A percentile compares a stretch with the other conserved stretches of the same genome.
Evolutionary conservation across 2,329 filamentous ascomycete genomes (phyloP).

Genomic region (Elsinoe ampelina): DNA sequence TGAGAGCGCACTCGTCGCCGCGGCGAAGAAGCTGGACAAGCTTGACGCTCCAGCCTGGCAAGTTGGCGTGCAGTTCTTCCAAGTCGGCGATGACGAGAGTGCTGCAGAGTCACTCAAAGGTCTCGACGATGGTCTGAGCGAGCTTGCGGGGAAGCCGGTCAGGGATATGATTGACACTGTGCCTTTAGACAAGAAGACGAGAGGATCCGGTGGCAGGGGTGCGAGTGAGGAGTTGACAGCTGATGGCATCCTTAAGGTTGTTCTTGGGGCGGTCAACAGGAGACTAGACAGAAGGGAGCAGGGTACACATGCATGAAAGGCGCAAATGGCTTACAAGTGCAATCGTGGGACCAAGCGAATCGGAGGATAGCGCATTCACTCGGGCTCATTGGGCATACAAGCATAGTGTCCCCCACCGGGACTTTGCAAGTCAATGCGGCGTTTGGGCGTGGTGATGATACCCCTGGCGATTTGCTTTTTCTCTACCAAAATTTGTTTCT

Average conservation of each 20-base stretch:
- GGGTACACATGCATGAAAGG: conserved; percentile 17
- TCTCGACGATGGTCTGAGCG: conserved; percentile 63
- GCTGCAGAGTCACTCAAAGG: conserved; percentile 58
- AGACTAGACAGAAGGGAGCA: conserved; percentile 47
- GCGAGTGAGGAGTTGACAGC: not conserved
- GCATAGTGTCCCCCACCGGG: too few species aligned
- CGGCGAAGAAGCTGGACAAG: conserved; percentile 61
- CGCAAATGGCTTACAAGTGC: not conserved
- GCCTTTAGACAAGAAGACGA: conserved; percentile 60
- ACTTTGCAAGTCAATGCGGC: not conserved
- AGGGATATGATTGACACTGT: conserved; percentile 91
- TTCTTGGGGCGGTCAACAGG: conserved; percentile 67
- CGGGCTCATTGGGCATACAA: too few species aligned
- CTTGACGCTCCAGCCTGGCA: conserved; percentile 67
- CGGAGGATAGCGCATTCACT: too few species aligned
- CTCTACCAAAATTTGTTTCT: too few species aligned
- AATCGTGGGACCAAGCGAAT: too few species aligned
- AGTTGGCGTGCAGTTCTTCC: conserved; percentile 91
- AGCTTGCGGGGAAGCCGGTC: conserved; percentile 45
- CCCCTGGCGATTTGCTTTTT: not conserved
- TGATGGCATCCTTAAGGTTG: conserved; percentile 34
- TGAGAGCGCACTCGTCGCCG: conserved; percentile 56
- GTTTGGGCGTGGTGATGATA: not conserved
- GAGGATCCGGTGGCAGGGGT: conserved; percentile 32
- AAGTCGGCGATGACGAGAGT: conserved; percentile 64